Base-by-base conservation (phyloP, 116 monocot species). In the Papilionanthe hybrid region DNA sequence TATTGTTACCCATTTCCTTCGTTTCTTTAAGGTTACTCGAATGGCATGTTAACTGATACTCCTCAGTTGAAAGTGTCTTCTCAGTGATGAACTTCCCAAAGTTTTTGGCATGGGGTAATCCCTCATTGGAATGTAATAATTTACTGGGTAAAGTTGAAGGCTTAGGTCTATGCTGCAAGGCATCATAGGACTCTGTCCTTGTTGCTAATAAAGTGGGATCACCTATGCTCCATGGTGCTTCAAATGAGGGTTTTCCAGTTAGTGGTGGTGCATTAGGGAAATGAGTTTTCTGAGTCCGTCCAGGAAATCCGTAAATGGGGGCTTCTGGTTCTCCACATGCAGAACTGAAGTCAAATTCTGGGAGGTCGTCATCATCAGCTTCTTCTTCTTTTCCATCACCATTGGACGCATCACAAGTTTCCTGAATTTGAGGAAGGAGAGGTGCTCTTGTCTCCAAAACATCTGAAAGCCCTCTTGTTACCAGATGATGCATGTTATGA, bases 261-360 rank as follows among this genome's bases (percentile, higher is more conserved):
- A 66, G 29, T 49, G 48, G 65, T 80, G 48, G 60, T 72, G 48
- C 37, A 45, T 22, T 49, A 22, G 37, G 28, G 50, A 72, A 49
- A 78, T 58, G 30, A 29, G 28, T 69, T 49, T 53, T 15, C 17
- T 53, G 15, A 53, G 13, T 4, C 4, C 53, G 17, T 53, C 18
- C 53, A 17, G 53, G 53, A 53, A 73, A 42, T 73, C 43, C 75
- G 72, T 71, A 53, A 41, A 20, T 48, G 12, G 72, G 78, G 11
- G 60, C 44, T 57, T 63, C 55, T 65, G 69, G 29, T 72, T 76
- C 12, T 75, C 87, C 82, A 50, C 86, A 85, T 22, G 86, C 86
- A 79, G 78, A 55, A 68, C 69, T 81, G 78, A 94, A 94, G 79
- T 94, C 94, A 75, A 91, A 91, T 84, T 94, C 92, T 67, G 94